Base-by-base conservation (phyloP, 768 basidiomycete genomes). In the Lactarius hatsudake region DNA sequence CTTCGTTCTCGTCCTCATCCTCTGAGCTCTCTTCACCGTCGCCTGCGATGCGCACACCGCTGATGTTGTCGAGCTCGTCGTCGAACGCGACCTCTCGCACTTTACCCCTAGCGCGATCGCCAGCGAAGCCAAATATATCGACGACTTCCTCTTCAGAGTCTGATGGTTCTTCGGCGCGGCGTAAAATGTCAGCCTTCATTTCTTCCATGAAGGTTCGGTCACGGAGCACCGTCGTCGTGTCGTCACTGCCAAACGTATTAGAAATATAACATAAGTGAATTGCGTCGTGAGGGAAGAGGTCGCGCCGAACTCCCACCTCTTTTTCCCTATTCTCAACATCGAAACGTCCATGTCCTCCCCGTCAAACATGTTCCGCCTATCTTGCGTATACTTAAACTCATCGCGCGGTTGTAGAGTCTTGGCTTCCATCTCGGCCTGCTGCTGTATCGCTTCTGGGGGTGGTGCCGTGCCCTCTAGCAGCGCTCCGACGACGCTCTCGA, bases 121-220 rank as follows among this genome's bases (percentile, higher is more conserved):
- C 72, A 8, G 43, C 74, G 69, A 51, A 66, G 59, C 69, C 78
- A 72, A 76, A 77, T 56, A 62, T 72, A n/a, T 77, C 75, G 10
- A 76, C 77, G 20, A 76, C 86, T 13, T 87, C 88, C n/a, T 88
- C 87, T 32, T 84, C 81, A 3, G 62, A 60, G 55, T 84, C 85
- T 0, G 82, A 81, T 43, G 88, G 82, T 20, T 81, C 85, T 72
- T 94, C 89, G 0, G 86, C 88, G 5, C 90, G 83, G 32, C 91
- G 84, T 17, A 95, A 80, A 71, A 95, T 95, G 62, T 91, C 88
- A 1, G 86, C 85, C 73, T 96, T 94, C 85, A 95, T 89, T 70
- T 88, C 78, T 51, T 87, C 87, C n/a, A 85, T 81, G 72, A 84
- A 84, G 1, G 80, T 76, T 6, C 81, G 82, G 71, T 94, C 90